Percentiles rank a stretch among this genome's conserved stretches.
Evolutionary conservation across 805 yeast genomes (phyloP).

Genomic region (Maudiozyma barnettii): DNA sequence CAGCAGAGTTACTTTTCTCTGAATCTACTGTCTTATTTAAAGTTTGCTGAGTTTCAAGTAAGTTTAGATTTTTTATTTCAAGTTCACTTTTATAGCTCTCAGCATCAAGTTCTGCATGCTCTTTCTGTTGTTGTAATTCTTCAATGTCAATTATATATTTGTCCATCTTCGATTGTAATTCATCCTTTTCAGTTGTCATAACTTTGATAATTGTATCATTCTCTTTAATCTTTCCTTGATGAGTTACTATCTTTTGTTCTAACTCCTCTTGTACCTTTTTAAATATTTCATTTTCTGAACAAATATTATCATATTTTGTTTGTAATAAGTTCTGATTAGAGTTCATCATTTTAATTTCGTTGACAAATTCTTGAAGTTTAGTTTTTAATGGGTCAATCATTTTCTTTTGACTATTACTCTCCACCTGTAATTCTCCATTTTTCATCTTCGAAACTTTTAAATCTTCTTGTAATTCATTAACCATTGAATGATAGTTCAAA

Average conservation of each 20-base stretch:
- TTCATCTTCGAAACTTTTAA: slow-evolving; percentile 4
- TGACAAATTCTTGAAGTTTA: slow-evolving; percentile 13
- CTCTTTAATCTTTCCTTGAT: background rate
- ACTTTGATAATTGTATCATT: slow-evolving; percentile 1
- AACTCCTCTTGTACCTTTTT: slow-evolving; percentile 1
- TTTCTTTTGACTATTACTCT: slow-evolving; percentile 8
- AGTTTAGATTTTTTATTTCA: slow-evolving; percentile 4
- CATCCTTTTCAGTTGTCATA: background rate
- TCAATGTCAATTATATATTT: slow-evolving; percentile 1
- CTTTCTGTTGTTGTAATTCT: background rate
- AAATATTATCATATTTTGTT: slow-evolving; percentile 17
- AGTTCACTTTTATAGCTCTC: slow-evolving; percentile 5
- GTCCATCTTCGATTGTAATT: background rate
- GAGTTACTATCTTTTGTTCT: background rate
- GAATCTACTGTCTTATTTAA: slow-evolving; percentile 2
- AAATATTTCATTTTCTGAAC: slow-evolving; percentile 10
- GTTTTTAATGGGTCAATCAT: slow-evolving; percentile 11
- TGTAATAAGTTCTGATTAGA: slow-evolving; percentile 23
- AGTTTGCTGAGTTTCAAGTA: slow-evolving; percentile 1
- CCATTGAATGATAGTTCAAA: slow-evolving; percentile 4
- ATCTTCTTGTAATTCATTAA: slow-evolving; percentile 8
- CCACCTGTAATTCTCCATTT: slow-evolving; percentile 3
- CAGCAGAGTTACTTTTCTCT: slow-evolving; percentile 3
- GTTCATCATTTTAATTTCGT: slow-evolving; percentile 23
- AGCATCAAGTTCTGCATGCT: background rate